Base-by-base conservation (phyloP, 1,284 basidiomycete species). In the Amylostereum areolatum region DNA sequence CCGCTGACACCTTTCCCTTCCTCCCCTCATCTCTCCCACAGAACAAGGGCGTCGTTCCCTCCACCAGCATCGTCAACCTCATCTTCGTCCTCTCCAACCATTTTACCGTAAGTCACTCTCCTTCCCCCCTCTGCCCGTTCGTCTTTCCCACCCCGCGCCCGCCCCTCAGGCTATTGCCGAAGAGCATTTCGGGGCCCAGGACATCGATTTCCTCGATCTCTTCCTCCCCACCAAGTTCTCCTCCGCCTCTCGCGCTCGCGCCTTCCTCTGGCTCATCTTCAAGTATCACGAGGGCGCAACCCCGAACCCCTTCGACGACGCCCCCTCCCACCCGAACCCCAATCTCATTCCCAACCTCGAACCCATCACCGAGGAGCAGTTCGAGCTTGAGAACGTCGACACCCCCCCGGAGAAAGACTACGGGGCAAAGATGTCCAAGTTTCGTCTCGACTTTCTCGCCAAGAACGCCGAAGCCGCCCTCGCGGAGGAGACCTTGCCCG, bases 51-150 rank as follows among this genome's bases (percentile, higher is more conserved):
- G 29, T 35, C 10, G 46, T 78, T 31, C 89, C 89, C 46, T 79
- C 90, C 5, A 91, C 90, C 5, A 89, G 83, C 55, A 75, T 92
- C 18, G 82, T 89, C 50, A 90, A 92, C 60, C 74, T 88, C 39
- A 75, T 89, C 41, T 88, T 92, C 60, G 80, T 89, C 37, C 74
- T 92, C 41, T 78, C 85, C 31, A 81, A 80, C 54, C 82, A 87
- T 58, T 77, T 80, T 36, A 74, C 74, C 32, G 85, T 87, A 61
- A 66, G 82, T 78, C 48, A 33, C 69, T 87, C 46, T 85, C 83
- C 74, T 5, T 72, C 75, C 41, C 58, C 76, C 18, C 64, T 82
- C 28, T 62, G 66, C 32, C 58, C 46, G 67, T 75, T 67, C 24
- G 31, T n/a, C 31, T 3, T 24, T 11, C 43, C 8, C 12, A 25